phyloP scores from a whole-genome alignment of 371 early-diverging fungal genomes.

The Funneliformis caledonium region DNA sequence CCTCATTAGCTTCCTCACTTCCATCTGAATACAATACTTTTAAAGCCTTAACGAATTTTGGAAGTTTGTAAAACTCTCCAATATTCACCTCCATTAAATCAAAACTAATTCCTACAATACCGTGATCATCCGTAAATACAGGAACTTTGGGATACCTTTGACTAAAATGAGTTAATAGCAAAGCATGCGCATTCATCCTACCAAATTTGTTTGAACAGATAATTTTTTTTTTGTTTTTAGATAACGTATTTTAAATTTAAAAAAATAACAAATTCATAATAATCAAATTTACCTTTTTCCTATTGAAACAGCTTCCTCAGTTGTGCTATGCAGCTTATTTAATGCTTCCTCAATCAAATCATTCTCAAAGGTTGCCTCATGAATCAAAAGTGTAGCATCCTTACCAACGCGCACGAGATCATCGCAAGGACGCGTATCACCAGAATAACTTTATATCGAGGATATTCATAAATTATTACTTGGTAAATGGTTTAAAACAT shows the following conservation, averaged over 20 bases:
- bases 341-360: slow-evolving; percentile 80
- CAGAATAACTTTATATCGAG: slow-evolving; percentile 73
- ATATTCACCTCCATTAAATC: slow-evolving; percentile 78
- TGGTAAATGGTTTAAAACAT: not conserved
- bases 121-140: slow-evolving; percentile 53
- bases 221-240: not conserved
- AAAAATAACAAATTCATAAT: not conserved
- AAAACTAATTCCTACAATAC: slow-evolving; percentile 76
- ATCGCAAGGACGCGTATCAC: slow-evolving; percentile 94
- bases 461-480: not conserved
- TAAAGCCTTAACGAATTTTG: slow-evolving; percentile 63
- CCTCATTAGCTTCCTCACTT: slow-evolving; percentile 55
- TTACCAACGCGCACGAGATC: slow-evolving; percentile 76
- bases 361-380: slow-evolving; percentile 97
- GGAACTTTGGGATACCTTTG: slow-evolving; percentile 93
- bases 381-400: slow-evolving; percentile 84
- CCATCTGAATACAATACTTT: slow-evolving; percentile 55
- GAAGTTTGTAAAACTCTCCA: slow-evolving; percentile 63
- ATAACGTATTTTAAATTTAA: not conserved
- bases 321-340: slow-evolving; percentile 90
- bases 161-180: slow-evolving; percentile 97
- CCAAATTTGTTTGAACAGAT: slow-evolving; percentile 20
- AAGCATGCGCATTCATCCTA: slow-evolving; percentile 79
- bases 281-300: slow-evolving; percentile 58
- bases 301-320: slow-evolving; percentile 86